Conservation (phyloP, 2,329 filamentous ascomycete species). For the Pochonia chlamydosporia region DNA sequence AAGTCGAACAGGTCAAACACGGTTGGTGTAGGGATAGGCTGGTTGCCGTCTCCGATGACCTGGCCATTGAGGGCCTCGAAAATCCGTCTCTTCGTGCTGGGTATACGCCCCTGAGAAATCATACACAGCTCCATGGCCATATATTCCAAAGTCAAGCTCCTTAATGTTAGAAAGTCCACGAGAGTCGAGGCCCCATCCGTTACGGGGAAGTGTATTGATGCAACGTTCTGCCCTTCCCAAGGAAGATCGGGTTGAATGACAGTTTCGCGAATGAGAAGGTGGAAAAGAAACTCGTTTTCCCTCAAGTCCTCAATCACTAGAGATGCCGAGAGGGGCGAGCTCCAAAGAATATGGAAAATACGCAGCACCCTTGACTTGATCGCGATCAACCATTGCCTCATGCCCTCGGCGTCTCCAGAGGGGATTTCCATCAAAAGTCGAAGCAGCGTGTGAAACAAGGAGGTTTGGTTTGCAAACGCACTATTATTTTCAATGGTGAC, state of each 20-base stretch:
- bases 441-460: constrained; percentile 79
- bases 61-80: constrained; percentile 74
- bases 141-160: constrained; percentile 78
- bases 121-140: constrained; percentile 78
- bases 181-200: constrained; percentile 63
- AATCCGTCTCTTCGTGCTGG: constrained; percentile 63
- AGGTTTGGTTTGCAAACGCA: constrained; percentile 64
- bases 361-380: constrained; percentile 65
- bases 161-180: constrained; percentile 69
- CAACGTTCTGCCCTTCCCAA: constrained; percentile 67
- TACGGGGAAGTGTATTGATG: constrained; percentile 61
- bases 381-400: constrained; percentile 63
- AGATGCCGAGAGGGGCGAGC: constrained; percentile 68
- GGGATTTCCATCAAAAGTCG: constrained; percentile 66
- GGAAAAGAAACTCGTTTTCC: constrained; percentile 72
- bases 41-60: constrained; percentile 59
- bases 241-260: constrained; percentile 62
- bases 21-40: constrained; percentile 62
- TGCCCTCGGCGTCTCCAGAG: constrained; percentile 52
- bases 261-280: constrained; percentile 65
- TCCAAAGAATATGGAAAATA: constrained; percentile 78
- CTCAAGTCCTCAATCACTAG: constrained; percentile 76
- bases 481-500: constrained; percentile 64
- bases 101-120: constrained; percentile 63
- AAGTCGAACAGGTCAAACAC: constrained; percentile 95